phyloP scores from a whole-genome alignment of 1,139 yeast species.

The Diutina neorugosa region DNA sequence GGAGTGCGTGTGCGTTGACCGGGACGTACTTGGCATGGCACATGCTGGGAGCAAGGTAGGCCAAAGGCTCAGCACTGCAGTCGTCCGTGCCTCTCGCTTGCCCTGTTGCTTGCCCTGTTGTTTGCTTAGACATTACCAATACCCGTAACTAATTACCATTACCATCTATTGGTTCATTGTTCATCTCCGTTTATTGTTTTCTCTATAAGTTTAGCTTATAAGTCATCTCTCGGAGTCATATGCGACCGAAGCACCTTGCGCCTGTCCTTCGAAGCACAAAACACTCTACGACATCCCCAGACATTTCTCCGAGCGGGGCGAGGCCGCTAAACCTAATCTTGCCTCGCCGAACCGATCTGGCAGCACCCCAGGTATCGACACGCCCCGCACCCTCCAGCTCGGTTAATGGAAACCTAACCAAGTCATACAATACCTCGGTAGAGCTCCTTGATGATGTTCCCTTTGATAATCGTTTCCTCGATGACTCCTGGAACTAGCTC shows the following conservation, averaged over 20 bases:
- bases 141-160: too few relatives aligned
- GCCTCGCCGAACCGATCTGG: background rate
- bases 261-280: background rate
- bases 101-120: too few relatives aligned
- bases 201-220: background rate
- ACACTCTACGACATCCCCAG: background rate
- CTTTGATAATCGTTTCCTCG: conserved; percentile 34
- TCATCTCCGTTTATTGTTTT: too few relatives aligned
- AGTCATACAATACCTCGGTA: conserved; percentile 46
- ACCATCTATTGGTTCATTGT: too few relatives aligned
- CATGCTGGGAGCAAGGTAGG: background rate
- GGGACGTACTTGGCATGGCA: background rate
- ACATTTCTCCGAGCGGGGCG: background rate
- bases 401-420: too few relatives aligned
- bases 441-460: conserved; percentile 38
- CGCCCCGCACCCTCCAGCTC: too few relatives aligned
- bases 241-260: background rate
- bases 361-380: background rate
- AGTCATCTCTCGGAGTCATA: background rate
- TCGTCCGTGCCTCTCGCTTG: too few relatives aligned
- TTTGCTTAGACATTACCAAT: too few relatives aligned
- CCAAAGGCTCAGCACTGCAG: too few relatives aligned
- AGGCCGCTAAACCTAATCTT: background rate
- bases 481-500: conserved; percentile 57
- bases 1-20: background rate